Evolutionary conservation across 176 grass and related monocot species (phyloP).

Genomic region (Poa annua): DNA sequence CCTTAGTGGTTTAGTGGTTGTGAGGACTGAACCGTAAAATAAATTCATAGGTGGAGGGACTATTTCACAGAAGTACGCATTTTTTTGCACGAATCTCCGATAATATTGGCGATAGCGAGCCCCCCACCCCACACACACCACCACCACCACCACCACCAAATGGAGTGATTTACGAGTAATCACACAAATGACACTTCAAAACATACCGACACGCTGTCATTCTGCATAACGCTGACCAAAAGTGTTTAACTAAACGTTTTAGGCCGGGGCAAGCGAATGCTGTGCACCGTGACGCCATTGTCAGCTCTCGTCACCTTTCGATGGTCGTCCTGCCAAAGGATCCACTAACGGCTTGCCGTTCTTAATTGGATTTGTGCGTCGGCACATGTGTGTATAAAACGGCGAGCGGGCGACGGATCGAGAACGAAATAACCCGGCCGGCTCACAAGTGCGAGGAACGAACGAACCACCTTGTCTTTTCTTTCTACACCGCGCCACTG

Average conservation of each 20-base stretch:
- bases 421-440: background rate
- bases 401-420: background rate
- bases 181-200: background rate
- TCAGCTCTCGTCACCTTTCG: background rate
- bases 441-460: background rate
- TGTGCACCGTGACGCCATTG: background rate
- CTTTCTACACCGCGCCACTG: background rate
- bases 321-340: background rate
- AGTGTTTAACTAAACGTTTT: background rate
- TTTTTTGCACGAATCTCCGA: no score
- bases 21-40: no score
- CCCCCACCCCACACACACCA: no score
- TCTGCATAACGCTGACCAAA: background rate
- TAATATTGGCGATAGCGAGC: no score
- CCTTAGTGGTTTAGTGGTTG: no score
- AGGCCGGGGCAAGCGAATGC: background rate
- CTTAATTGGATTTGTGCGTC: background rate
- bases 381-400: slow-evolving; percentile 31
- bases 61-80: no score
- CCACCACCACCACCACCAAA: no score
- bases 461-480: background rate
- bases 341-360: background rate
- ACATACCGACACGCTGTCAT: background rate
- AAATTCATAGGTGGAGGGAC: no score
- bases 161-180: no score